Evolutionary conservation across 2,329 filamentous ascomycete species (phyloP), one percentile per base, ranked within the genome.

Genomic region (Monosporascus sp.): DNA sequence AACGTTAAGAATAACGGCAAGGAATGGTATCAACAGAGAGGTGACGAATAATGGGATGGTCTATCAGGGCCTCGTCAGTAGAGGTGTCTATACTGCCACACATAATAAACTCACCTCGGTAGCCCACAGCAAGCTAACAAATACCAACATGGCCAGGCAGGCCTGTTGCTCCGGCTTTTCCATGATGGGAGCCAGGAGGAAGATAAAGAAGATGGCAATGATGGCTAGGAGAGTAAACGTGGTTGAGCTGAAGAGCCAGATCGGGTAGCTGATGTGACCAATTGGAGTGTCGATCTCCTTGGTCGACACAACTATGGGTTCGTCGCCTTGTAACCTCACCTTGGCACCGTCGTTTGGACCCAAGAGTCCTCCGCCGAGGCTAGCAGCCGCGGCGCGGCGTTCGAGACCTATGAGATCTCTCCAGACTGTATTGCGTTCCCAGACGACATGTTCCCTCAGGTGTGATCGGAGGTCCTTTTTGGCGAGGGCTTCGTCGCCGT

Each of bases 341-440:
- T 85, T 83, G 7, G 81, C 77, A 27, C 82, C 82, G 61, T 88
- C 86, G 19, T 82, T 87, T 26, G 83, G 81, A 5, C 92, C 92
- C 2, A 97, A 81, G 52, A 97, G 78, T 1, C 90, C 89, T 59
- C 88, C 85, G 22, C 94, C 94, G 59, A 99, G 80, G 62, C 93
- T 94, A 8, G 93, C 93, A 8, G 94, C 95, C 72, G 97, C 93
- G 1, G 91, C 91, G 67, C 96, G 92, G 22, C 94, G 82, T 74
- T 99, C 95, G 62, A 99, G 93, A 51, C 93, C 94, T 68, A 99
- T 99, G 84, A 99, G 94, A 64, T 99, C 94, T 73, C 95, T 81
- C 94, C 94, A 99, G 19, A 99, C 94, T 0, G 94, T 99, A 68
- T 99, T 99, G 53, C 94, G 84, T 70, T 99, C 95, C 95, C 94